phyloP scores from a whole-genome alignment of 2,329 filamentous ascomycete species.

The Cercospora brassicicola region DNA sequence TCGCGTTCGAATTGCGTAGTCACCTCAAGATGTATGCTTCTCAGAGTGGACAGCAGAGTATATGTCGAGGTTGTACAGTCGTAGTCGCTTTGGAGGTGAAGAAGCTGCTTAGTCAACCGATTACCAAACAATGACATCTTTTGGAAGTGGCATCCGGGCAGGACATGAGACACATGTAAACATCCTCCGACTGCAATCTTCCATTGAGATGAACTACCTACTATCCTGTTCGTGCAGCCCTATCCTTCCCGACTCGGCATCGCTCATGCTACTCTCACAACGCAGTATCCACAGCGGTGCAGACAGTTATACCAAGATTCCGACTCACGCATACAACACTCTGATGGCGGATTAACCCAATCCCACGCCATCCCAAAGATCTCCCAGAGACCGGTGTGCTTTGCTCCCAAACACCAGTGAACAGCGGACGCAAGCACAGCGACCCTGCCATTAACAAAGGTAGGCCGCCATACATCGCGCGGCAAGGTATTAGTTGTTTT shows the following conservation, averaged over 20 bases:
- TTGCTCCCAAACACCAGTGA: constrained; percentile 1
- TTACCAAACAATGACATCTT: constrained; percentile 4
- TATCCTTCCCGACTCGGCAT: not conserved
- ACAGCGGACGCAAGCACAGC: not conserved
- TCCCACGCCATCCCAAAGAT: not conserved
- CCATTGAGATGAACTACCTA: not conserved
- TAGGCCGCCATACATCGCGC: not conserved
- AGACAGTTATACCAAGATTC: not conserved
- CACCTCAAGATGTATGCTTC: not conserved
- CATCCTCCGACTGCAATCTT: constrained; percentile 1
- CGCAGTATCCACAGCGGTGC: not conserved
- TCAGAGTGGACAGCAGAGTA: not conserved
- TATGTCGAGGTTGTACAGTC: not conserved
- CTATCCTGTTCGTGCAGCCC: not conserved
- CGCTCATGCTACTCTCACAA: constrained; percentile 5
- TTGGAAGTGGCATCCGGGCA: not conserved
- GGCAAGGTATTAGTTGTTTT: not conserved
- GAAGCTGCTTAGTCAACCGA: constrained; percentile 1
- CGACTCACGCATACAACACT: not conserved
- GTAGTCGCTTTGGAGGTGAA: not conserved
- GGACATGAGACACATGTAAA: not conserved
- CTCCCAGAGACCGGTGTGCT: not conserved
- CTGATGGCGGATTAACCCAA: not conserved
- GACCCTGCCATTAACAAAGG: not conserved
- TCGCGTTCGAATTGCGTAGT: not conserved